These are phyloP conservation scores for Picocystis sp. DNA, from an alignment of 163 green algal genomes.

Conservation along the genomic window DNA sequence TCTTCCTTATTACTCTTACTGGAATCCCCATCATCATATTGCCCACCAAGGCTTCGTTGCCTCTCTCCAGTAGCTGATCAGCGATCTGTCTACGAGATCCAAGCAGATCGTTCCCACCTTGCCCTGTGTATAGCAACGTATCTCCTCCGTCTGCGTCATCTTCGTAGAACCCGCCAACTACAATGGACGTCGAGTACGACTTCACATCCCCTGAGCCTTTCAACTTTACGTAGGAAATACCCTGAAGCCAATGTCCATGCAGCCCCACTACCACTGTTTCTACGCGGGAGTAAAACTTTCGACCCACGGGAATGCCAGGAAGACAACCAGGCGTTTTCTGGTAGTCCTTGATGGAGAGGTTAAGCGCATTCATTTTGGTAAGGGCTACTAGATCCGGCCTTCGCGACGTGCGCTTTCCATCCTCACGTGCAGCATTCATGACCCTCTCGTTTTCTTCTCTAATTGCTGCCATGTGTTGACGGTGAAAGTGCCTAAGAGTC, in stretches of 20 bases:
- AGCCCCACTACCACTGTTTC: slow-evolving; percentile 16
- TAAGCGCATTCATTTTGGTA: neutral
- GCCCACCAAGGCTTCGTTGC: slow-evolving; percentile 28
- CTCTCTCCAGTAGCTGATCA: slow-evolving; percentile 21
- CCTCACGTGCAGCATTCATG: neutral
- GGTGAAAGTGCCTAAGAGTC: neutral
- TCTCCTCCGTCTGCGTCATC: slow-evolving; percentile 29
- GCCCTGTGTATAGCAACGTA: slow-evolving; percentile 34
- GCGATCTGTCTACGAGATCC: slow-evolving; percentile 22
- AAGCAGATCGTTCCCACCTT: slow-evolving; percentile 37
- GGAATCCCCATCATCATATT: slow-evolving; percentile 31
- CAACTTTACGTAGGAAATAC: slow-evolving; percentile 12
- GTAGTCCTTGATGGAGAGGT: neutral
- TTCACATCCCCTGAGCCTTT: neutral
- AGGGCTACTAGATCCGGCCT: neutral
- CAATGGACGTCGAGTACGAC: slow-evolving; percentile 17
- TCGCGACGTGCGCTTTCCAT: neutral
- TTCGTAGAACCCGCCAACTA: slow-evolving; percentile 30
- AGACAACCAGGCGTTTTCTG: neutral
- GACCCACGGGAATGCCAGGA: slow-evolving; percentile 11
- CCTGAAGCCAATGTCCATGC: slow-evolving; percentile 10
- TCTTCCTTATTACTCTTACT: slow-evolving; percentile 28
- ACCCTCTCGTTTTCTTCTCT: neutral
- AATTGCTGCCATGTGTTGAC: neutral
- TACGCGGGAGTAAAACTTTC: slow-evolving; percentile 14